Evolutionary conservation across 768 basidiomycete genomes (phyloP).

Genomic region (Rhizopogon rudus): DNA sequence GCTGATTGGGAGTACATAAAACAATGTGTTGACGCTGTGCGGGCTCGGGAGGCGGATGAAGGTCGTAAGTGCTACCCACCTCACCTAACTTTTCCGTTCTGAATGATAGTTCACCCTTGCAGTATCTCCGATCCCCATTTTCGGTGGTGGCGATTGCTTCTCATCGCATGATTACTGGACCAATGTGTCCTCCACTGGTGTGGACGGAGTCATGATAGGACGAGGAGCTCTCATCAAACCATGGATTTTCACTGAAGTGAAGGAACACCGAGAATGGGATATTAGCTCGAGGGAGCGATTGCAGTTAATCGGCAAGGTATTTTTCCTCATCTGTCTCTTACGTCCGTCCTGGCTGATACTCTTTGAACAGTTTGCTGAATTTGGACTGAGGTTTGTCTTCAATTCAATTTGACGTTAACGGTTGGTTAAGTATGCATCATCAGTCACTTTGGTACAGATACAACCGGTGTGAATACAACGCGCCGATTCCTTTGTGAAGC

Average conservation of each 20-base stretch:
- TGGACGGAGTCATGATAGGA: constrained; percentile 94
- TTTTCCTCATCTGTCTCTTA: constrained; percentile 8
- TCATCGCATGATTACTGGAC: constrained; percentile 81
- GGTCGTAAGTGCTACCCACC: constrained; percentile 46
- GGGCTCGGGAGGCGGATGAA: constrained; percentile 64
- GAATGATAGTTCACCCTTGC: background rate
- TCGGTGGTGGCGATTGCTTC: constrained; percentile 95
- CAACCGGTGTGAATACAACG: constrained; percentile 84
- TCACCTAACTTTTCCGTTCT: background rate
- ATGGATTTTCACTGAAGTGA: constrained; percentile 94
- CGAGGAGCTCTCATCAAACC: constrained; percentile 95
- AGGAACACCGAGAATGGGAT: constrained; percentile 91
- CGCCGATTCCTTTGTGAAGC: constrained; percentile 94
- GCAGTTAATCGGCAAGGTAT: constrained; percentile 70
- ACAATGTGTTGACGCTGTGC: constrained; percentile 77
- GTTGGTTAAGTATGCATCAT: background rate
- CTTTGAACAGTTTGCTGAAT: constrained; percentile 69
- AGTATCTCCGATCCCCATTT: constrained; percentile 89
- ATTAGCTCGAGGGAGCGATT: constrained; percentile 82
- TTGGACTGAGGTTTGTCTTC: constrained; percentile 58
- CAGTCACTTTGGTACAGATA: constrained; percentile 84
- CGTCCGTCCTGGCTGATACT: constrained; percentile 3
- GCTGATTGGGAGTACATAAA: constrained; percentile 97
- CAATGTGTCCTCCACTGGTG: constrained; percentile 71
- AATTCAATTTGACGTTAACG: background rate